Base-by-base conservation (phyloP, 768 basidiomycete genomes). In the Termitomyces sp. region DNA sequence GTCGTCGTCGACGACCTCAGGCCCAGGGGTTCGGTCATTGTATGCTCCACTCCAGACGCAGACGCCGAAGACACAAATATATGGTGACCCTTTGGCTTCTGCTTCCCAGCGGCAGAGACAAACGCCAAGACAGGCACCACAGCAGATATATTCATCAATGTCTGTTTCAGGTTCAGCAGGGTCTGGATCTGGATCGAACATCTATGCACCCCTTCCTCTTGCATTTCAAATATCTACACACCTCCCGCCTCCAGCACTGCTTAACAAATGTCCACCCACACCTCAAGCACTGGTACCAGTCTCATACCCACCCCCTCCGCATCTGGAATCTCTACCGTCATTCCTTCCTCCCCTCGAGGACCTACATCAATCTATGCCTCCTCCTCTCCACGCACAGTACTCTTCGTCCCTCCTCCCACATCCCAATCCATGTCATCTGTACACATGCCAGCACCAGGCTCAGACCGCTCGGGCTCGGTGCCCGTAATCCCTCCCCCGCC, bases 61-160 rank as follows among this genome's bases (percentile, higher is more conserved):
- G 40, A 55, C 42, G 31, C 42, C 58, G 14, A 50, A 42, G 57
- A 51, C 14, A 29, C 60, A 57, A 29, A 36, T 61, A 20, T 61
- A 61, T 38, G 50, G 42, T 20, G 42, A 17, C 46, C 46, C 49
- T 34, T 42, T 47, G 6, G 45, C n/a, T 43, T 56, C 42, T 43
- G 40, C 54, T 2, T 40, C 52, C 7, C 54, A 55, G 38, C 31
- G 15, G 17, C 40, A 43, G 17, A 43, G 17, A 20, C 60, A 57
- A 50, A 57, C 60, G 7, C 60, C 60, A 15, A 38, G 55, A 37
- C 60, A 57, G 29, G 49, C 56, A 29, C 42, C 56, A 8, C n/a
- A 37, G 31, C 60, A 61, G 60, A 57, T 61, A 7, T 61, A 61
- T 52, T 50, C 60, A 8, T n/a, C 60, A 15, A 40, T 50, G 20